Evolutionary conservation across 2,329 filamentous ascomycete species (phyloP), one percentile per base, ranked within the genome.

Genomic region (Magnaporthiopsis rhizophila): DNA sequence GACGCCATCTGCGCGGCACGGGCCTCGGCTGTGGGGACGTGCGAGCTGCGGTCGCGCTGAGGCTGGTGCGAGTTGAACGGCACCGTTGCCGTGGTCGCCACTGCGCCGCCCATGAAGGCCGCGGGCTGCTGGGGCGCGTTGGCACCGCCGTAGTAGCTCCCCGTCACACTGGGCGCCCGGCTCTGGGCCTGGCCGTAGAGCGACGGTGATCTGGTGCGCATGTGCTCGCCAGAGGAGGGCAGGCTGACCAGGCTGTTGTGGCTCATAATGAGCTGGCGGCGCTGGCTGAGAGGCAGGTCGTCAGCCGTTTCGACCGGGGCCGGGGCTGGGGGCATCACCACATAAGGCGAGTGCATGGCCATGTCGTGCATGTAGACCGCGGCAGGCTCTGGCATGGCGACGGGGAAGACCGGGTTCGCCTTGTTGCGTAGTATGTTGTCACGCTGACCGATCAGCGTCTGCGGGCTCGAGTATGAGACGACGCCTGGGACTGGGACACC

Each of bases 251-350:
- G 67, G 69, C 79, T 82, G 67, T 73, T 80, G 58, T 84, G 81
- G 38, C 83, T 84, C 65, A 90, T 85, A 64, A 90, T 85, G 34
- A 89, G 74, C 59, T 84, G 77, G 64, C 82, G 83, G 58, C 90
- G 86, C 69, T 89, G 85, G 58, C 86, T 89, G 24, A 95, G 80
- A 0, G 90, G 88, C 68, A 94, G 80, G 64, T 92, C 85, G 66
- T 93, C 90, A 1, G 81, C 12, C 78, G 68, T 85, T 2, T 53
- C 83, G 34, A 36, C 36, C 24, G 62, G 34, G 2, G 65, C 34
- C 30, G 50, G 34, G n/a, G 38, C n/a, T n/a, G n/a, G n/a, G n/a
- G n/a, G 58, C 61, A 64, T n/a, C 53, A 64, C 26, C 32, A 21
- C 59, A 12, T 60, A 28, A 4, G 26, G 61, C 64, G 50, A 56